phyloP scores from a whole-genome alignment of 2,329 filamentous ascomycete species.

The Thermoascus crustaceus region DNA sequence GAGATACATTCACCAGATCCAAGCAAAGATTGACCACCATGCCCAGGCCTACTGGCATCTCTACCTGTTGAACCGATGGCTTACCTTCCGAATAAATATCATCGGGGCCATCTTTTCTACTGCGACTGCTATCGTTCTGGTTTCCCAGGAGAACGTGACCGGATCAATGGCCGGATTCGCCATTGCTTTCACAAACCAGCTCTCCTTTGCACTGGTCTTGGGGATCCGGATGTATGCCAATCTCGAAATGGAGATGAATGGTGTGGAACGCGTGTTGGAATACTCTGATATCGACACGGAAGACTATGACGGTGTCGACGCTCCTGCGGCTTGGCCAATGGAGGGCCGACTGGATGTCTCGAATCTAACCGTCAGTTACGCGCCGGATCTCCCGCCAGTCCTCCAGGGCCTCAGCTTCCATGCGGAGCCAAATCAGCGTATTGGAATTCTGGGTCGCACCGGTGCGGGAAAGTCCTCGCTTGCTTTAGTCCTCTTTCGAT shows the following conservation, averaged over 20 bases:
- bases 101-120: conserved; percentile 62
- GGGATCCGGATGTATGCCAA: conserved; percentile 60
- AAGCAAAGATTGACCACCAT: conserved; percentile 60
- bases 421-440: conserved; percentile 7
- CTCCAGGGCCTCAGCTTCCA: conserved; percentile 8
- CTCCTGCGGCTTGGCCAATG: conserved; percentile 23
- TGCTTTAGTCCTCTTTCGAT: conserved; percentile 13
- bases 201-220: conserved; percentile 58
- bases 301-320: conserved; percentile 47
- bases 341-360: conserved; percentile 7
- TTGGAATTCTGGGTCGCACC: conserved; percentile 14
- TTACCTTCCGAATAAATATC: conserved; percentile 64
- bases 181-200: conserved; percentile 63
- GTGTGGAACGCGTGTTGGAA: conserved; percentile 66
- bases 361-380: conserved; percentile 9
- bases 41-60: conserved; percentile 58
- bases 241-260: conserved; percentile 71
- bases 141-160: conserved; percentile 54
- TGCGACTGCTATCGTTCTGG: conserved; percentile 57
- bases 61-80: conserved; percentile 69
- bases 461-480: conserved; percentile 15
- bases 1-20: conserved; percentile 62
- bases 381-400: conserved; percentile 7
- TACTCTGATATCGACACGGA: conserved; percentile 64
- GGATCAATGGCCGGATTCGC: conserved; percentile 68